These are phyloP conservation scores for Hypoxylon sp. DNA, from an alignment of 2,329 filamentous ascomycete genomes.

Conservation along the genomic window DNA sequence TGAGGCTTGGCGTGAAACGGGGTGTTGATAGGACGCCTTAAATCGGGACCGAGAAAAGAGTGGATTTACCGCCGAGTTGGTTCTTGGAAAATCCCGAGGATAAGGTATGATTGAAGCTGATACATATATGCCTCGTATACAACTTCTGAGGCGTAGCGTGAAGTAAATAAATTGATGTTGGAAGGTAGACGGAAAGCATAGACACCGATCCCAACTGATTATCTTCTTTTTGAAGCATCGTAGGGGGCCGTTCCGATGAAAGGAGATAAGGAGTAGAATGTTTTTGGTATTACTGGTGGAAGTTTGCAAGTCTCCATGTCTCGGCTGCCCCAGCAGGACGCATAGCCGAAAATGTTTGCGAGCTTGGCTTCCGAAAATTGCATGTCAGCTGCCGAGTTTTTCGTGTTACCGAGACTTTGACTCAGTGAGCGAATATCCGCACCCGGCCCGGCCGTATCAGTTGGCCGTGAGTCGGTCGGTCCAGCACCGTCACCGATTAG, in stretches of 20 bases:
- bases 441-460: conserved; percentile 21
- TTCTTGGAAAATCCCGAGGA: not conserved
- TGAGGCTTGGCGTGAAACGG: conserved; percentile 18
- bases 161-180: not conserved
- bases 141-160: not conserved
- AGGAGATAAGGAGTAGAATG: not conserved
- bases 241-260: not conserved
- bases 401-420: conserved; percentile 9
- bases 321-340: not conserved
- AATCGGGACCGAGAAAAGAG: conserved; percentile 15
- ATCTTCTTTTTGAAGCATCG: not conserved
- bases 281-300: not conserved
- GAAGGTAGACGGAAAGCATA: not conserved
- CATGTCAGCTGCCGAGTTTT: conserved; percentile 15
- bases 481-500: conserved; percentile 25
- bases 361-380: not conserved
- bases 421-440: conserved; percentile 2
- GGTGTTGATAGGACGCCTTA: conserved; percentile 17
- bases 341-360: conserved; percentile 1
- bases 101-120: conserved; percentile 7
- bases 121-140: conserved; percentile 12
- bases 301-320: not conserved
- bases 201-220: not conserved
- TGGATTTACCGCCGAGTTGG: not conserved
- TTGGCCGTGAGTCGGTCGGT: conserved; percentile 4